A percentile compares a stretch with the other conserved stretches of the same genome.
Evolutionary conservation across 2,329 filamentous ascomycete species (phyloP).

Genomic region (Teratosphaeria viscida): DNA sequence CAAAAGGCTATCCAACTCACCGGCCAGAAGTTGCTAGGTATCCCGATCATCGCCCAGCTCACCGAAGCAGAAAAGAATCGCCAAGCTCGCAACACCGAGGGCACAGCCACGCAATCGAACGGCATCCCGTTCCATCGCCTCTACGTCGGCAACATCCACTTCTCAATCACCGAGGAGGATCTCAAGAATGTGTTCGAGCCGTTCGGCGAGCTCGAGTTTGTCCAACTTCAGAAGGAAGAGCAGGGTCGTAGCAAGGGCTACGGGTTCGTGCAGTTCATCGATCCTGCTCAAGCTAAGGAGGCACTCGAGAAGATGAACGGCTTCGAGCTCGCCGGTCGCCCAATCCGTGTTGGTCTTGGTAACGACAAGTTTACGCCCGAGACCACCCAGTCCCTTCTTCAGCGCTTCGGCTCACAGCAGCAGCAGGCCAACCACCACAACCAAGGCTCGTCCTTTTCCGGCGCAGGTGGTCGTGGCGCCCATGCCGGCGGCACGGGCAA

Average conservation of each 20-base stretch:
- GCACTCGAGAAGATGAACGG: constrained; percentile 99
- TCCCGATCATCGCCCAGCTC: constrained; percentile 95
- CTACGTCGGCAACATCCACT: constrained; percentile 98
- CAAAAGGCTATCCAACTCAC: constrained; percentile 91
- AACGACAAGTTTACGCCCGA: constrained; percentile 99
- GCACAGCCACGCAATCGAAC: constrained; percentile 58
- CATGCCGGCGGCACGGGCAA: constrained; percentile 63
- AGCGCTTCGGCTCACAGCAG: constrained; percentile 77
- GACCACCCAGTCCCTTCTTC: constrained; percentile 82
- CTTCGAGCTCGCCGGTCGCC: constrained; percentile 92
- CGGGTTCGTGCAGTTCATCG: constrained; percentile 75
- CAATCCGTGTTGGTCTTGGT: constrained; percentile 95
- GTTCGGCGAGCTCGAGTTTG: constrained; percentile 94
- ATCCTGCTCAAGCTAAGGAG: constrained; percentile 83
- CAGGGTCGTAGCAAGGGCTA: constrained; percentile 84
- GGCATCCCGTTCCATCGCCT: constrained; percentile 93
- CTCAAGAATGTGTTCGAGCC: constrained; percentile 94
- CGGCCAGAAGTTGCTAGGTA: constrained; percentile 95
- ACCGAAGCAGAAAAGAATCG: constrained; percentile 99
- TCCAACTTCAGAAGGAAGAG: constrained; percentile 95
- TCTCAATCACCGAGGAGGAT: constrained; percentile 95
- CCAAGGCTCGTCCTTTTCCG: constrained; percentile 69
- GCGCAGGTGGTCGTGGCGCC: constrained; percentile 74
- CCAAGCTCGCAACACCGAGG: constrained; percentile 75
- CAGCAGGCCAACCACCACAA: constrained; percentile 30